A percentile compares a stretch with the other conserved stretches of the same genome.
Conservation (phyloP, 2,329 filamentous ascomycete species). For the Trichophyton verrucosum region DNA sequence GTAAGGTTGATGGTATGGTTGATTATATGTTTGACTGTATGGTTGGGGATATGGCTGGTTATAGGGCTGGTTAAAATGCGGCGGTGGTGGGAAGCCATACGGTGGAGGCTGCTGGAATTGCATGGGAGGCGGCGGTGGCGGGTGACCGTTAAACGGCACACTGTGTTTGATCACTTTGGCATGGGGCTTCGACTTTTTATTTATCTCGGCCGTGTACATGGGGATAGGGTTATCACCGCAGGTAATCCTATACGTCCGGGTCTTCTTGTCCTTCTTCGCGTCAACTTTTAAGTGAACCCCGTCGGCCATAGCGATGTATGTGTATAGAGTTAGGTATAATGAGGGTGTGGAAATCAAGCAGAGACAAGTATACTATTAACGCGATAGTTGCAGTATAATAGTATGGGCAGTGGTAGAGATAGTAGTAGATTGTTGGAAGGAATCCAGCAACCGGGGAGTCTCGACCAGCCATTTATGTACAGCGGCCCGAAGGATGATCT, state of each 20-base stretch:
- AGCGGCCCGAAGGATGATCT: not conserved
- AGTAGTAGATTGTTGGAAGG: not conserved
- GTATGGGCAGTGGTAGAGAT: no score
- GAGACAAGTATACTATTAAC: not conserved
- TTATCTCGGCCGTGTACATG: slow-evolving; percentile 10
- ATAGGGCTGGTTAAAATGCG: slow-evolving; percentile 1
- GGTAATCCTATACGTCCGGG: slow-evolving; percentile 1
- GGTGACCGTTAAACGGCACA: not conserved
- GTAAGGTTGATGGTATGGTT: not conserved
- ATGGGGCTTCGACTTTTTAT: slow-evolving; percentile 8
- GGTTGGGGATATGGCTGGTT: not conserved
- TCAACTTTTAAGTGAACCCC: not conserved
- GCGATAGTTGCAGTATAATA: not conserved
- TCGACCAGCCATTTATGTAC: not conserved
- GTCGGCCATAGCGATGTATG: not conserved
- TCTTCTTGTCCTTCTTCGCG: not conserved
- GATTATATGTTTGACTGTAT: not conserved
- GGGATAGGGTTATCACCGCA: slow-evolving; percentile 4
- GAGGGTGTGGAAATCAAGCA: no score
- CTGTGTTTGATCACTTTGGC: slow-evolving; percentile 5
- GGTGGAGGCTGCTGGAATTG: not conserved
- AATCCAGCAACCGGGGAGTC: not conserved
- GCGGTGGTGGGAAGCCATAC: not conserved
- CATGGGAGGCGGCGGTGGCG: not conserved
- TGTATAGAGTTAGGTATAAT: not conserved